phyloP scores from a whole-genome alignment of 768 basidiomycete genomes.

The Tricholoma sp. region DNA sequence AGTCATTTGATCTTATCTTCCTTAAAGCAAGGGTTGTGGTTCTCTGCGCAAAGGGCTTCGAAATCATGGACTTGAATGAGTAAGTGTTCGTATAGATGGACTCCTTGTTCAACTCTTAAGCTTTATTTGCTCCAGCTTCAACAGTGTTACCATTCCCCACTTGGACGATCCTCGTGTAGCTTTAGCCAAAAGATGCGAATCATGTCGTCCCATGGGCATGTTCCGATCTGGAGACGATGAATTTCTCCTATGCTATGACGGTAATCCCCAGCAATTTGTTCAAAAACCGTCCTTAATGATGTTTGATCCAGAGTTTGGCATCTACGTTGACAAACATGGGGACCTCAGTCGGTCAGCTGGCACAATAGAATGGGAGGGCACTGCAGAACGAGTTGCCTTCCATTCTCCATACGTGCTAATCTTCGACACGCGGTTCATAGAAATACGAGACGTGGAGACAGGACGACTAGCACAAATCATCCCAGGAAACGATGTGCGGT shows the following conservation, averaged over 20 bases:
- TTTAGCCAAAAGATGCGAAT: constrained; percentile 81
- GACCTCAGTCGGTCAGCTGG: constrained; percentile 70
- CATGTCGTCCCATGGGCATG: constrained; percentile 87
- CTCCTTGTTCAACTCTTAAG: neutral
- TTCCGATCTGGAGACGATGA: constrained; percentile 89
- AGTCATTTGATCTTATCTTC: constrained; percentile 88
- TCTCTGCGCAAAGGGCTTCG: constrained; percentile 90
- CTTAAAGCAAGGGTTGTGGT: constrained; percentile 92
- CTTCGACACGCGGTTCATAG: constrained; percentile 89
- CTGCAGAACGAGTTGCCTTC: constrained; percentile 85
- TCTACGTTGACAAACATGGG: constrained; percentile 93
- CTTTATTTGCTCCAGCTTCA: constrained; percentile 49
- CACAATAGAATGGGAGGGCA: constrained; percentile 94
- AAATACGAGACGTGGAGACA: constrained; percentile 81
- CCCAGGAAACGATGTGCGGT: constrained; percentile 76
- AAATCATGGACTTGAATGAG: constrained; percentile 96
- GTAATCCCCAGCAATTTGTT: constrained; percentile 38
- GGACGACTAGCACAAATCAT: constrained; percentile 85
- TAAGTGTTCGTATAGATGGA: constrained; percentile 33
- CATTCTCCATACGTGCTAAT: constrained; percentile 88
- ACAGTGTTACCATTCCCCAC: constrained; percentile 85
- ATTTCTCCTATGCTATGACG: constrained; percentile 91
- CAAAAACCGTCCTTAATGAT: neutral
- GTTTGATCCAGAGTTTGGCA: constrained; percentile 68
- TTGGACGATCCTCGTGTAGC: constrained; percentile 63